Percentiles rank a stretch among this genome's conserved stretches.
Conservation (phyloP, 192 early-diverging fungal species). For the Podila horticola region DNA sequence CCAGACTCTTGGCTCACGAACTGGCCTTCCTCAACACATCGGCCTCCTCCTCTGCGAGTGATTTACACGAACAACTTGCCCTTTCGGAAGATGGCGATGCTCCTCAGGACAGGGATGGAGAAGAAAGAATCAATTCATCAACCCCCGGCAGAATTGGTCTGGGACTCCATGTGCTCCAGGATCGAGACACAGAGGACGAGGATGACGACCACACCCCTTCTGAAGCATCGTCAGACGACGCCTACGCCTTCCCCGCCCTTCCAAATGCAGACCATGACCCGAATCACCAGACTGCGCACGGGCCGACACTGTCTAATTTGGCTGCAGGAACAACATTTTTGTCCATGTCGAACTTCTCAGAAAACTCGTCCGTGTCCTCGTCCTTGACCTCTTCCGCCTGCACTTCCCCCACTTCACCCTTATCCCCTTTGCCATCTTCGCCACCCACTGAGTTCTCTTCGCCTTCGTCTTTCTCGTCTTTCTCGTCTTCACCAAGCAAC, state of each 20-base stretch:
- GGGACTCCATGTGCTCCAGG: background rate
- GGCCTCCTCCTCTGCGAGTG: slow-evolving; percentile 23
- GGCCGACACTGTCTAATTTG: background rate
- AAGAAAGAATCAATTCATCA: background rate
- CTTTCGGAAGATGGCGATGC: background rate
- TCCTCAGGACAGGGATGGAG: background rate
- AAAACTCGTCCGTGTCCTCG: background rate
- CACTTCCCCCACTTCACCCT: slow-evolving; percentile 20
- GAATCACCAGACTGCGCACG: background rate
- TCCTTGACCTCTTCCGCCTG: background rate
- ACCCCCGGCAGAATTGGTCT: background rate
- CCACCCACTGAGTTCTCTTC: background rate
- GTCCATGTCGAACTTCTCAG: background rate
- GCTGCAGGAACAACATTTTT: background rate
- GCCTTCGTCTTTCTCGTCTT: background rate
- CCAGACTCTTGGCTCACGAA: slow-evolving; percentile 40
- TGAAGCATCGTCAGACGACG: background rate
- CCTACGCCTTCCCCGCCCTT: background rate
- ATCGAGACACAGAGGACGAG: background rate
- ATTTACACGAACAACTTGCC: slow-evolving; percentile 21
- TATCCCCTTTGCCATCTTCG: background rate
- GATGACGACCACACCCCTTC: background rate
- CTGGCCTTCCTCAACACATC: slow-evolving; percentile 35
- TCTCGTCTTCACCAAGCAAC: background rate
- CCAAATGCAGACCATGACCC: background rate